Percentiles rank a stretch among this genome's conserved stretches.
Conservation (phyloP, 2,329 filamentous ascomycete genomes). For the Aureobasidium sp. region DNA sequence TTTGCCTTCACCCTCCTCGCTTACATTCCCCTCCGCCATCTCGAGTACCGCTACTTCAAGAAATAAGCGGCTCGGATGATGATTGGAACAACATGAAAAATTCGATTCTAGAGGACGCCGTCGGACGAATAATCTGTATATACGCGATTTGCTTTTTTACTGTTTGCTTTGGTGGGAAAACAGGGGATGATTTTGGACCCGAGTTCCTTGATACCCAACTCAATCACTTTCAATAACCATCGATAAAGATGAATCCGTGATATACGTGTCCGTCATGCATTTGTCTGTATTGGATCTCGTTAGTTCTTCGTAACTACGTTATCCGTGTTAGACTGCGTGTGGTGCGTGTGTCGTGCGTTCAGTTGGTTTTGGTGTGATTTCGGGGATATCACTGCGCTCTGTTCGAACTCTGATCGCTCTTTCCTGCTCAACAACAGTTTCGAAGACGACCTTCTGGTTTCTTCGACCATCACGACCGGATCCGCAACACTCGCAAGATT, state of each 20-base stretch:
- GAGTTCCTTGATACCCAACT: conserved; percentile 10
- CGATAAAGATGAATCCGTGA: not conserved
- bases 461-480: not conserved
- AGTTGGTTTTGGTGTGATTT: conserved; percentile 7
- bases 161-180: not conserved
- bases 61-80: conserved; percentile 14
- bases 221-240: conserved; percentile 4
- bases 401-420: not conserved
- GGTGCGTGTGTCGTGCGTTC: conserved; percentile 3
- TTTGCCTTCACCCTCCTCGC: conserved; percentile 41
- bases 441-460: not conserved
- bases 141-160: conserved; percentile 1
- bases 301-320: conserved; percentile 1
- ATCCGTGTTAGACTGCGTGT: conserved; percentile 9
- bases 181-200: not conserved
- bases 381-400: not conserved
- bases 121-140: conserved; percentile 5
- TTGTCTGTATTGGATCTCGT: not conserved
- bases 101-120: not conserved
- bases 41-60: conserved; percentile 41
- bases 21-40: conserved; percentile 40
- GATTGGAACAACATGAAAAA: not conserved
- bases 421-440: not conserved
- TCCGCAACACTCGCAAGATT: not conserved
- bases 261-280: not conserved